These are phyloP conservation scores for Mycena citricolor DNA, from an alignment of 1,284 basidiomycete genomes.

Conservation along the genomic window DNA sequence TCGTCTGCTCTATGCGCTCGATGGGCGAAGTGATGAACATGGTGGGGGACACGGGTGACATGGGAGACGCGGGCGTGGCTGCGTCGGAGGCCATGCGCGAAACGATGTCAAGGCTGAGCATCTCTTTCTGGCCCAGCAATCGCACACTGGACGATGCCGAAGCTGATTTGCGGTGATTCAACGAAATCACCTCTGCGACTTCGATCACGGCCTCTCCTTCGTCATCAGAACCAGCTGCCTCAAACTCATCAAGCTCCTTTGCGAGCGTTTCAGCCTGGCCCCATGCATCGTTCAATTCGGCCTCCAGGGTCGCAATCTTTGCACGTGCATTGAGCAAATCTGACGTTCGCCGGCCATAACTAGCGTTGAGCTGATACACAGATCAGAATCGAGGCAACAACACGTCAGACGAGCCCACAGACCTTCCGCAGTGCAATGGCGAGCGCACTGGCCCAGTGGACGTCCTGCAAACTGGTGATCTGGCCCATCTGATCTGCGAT, in stretches of 20 bases:
- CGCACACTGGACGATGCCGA: slow-evolving; percentile 25
- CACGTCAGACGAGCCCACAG: slow-evolving; percentile 15
- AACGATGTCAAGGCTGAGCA: slow-evolving; percentile 13
- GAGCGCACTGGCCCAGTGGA: slow-evolving; percentile 70
- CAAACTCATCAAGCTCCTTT: slow-evolving; percentile 60
- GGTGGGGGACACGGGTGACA: no score
- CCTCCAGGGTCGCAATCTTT: slow-evolving; percentile 55
- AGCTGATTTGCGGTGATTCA: slow-evolving; percentile 32
- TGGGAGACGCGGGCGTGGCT: slow-evolving; percentile 8
- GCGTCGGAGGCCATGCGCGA: slow-evolving; percentile 14
- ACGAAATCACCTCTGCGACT: slow-evolving; percentile 41
- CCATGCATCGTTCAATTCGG: slow-evolving; percentile 80
- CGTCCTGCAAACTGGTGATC: slow-evolving; percentile 56
- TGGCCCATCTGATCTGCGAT: slow-evolving; percentile 64
- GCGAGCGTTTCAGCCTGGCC: slow-evolving; percentile 71
- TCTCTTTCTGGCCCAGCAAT: slow-evolving; percentile 5
- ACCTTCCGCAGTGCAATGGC: slow-evolving; percentile 74
- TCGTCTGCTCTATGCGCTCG: no score
- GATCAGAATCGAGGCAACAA: slow-evolving; percentile 12
- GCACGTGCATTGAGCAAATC: slow-evolving; percentile 52
- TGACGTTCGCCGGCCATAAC: slow-evolving; percentile 60
- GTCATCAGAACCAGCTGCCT: slow-evolving; percentile 32
- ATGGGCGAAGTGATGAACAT: no score
- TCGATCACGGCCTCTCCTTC: slow-evolving; percentile 43
- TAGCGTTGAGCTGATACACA: slow-evolving; percentile 56